Conservation (phyloP, 2,329 filamentous ascomycete genomes). For the Dothistroma septosporum region DNA sequence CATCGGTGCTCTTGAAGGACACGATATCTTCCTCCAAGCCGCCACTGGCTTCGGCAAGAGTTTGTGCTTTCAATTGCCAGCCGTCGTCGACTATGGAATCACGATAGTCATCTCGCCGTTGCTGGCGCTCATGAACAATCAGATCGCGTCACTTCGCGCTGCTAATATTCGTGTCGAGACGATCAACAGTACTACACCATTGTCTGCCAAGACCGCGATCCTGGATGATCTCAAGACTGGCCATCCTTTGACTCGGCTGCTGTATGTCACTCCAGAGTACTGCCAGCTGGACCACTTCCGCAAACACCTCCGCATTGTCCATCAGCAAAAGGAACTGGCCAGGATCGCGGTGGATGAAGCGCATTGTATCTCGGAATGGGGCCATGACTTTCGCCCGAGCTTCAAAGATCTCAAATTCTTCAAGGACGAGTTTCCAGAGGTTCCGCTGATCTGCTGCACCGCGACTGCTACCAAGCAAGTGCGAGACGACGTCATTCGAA, state of each 20-base stretch:
- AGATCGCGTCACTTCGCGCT: conserved; percentile 73
- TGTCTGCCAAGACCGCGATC: conserved; percentile 62
- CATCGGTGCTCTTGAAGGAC: conserved; percentile 68
- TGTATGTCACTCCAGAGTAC: conserved; percentile 91
- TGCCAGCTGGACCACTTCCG: conserved; percentile 77
- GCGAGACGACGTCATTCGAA: conserved; percentile 73
- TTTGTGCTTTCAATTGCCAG: conserved; percentile 86
- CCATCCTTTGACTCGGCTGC: conserved; percentile 74
- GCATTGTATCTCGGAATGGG: conserved; percentile 97
- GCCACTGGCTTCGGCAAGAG: conserved; percentile 90
- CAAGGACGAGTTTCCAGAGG: conserved; percentile 71
- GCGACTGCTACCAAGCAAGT: conserved; percentile 83
- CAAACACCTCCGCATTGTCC: conserved; percentile 64
- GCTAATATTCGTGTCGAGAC: conserved; percentile 76
- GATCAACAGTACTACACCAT: conserved; percentile 77
- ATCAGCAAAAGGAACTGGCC: conserved; percentile 78
- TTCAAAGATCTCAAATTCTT: conserved; percentile 88
- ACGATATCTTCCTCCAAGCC: conserved; percentile 92
- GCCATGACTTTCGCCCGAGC: conserved; percentile 90
- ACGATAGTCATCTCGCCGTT: conserved; percentile 88
- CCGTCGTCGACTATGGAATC: conserved; percentile 81
- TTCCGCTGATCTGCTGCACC: conserved; percentile 88
- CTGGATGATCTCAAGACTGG: conserved; percentile 80
- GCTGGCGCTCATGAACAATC: conserved; percentile 90
- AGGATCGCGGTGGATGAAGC: conserved; percentile 90